Evolutionary conservation across 164 flowering plant species (phyloP).

Genomic region (Echeveria elegans): DNA sequence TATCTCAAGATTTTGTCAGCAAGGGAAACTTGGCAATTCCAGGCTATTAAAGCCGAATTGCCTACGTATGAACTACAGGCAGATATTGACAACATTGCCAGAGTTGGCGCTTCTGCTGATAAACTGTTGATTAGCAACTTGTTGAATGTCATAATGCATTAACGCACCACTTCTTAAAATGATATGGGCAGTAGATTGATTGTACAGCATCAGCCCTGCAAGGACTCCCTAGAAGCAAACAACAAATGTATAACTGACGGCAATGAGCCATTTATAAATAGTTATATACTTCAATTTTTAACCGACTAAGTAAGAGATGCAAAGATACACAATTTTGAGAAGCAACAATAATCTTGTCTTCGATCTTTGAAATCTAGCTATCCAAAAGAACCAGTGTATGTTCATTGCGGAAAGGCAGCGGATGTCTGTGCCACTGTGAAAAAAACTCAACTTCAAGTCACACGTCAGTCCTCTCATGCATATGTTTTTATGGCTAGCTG

Average conservation of each 20-base stretch:
- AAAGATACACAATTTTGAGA: neutral
- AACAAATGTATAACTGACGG: neutral
- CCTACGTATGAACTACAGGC: no score
- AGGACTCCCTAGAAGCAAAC: neutral
- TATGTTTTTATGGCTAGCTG: neutral
- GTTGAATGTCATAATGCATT: no score
- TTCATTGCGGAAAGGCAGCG: neutral
- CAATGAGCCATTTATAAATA: neutral
- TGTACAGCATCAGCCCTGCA: no score
- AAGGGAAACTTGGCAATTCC: neutral
- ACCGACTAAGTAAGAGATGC: neutral
- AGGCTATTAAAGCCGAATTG: no score
- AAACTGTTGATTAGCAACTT: no score
- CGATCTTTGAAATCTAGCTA: neutral
- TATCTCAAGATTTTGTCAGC: neutral
- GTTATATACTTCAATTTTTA: neutral
- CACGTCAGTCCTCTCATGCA: neutral
- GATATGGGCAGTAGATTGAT: no score
- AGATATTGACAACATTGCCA: no score
- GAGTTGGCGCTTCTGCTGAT: no score
- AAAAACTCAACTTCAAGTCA: neutral
- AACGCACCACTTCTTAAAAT: no score
- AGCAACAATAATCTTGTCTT: neutral
- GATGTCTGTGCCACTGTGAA: neutral
- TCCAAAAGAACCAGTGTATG: neutral